Percentiles rank a stretch among this genome's conserved stretches.
Evolutionary conservation across 2,329 filamentous ascomycete genomes (phyloP).

Genomic region (Aspergillus costaricaensis): DNA sequence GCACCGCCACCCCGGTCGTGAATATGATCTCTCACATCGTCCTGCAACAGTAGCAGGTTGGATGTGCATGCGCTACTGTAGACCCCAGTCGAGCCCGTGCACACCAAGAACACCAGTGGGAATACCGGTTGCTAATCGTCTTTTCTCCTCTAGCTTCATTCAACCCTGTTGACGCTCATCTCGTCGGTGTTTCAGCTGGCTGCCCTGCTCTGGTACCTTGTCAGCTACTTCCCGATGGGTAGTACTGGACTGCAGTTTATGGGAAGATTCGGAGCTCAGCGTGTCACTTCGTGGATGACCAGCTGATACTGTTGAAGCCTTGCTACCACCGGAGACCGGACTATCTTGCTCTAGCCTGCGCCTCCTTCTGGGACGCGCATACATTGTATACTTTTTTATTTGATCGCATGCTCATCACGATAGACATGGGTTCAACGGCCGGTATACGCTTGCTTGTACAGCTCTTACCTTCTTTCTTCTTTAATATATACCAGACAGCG

Average conservation of each 20-base stretch:
- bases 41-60: slow-evolving; percentile 3
- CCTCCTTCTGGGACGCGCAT: neutral
- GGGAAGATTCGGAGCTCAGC: slow-evolving; percentile 78
- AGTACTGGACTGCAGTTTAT: slow-evolving; percentile 83
- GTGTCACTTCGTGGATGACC: slow-evolving; percentile 85
- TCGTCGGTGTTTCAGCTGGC: slow-evolving; percentile 81
- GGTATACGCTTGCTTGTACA: neutral
- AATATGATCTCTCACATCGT: slow-evolving; percentile 1
- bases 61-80: neutral
- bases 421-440: neutral
- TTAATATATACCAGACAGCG: too few species aligned
- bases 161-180: slow-evolving; percentile 79
- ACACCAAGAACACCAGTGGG: neutral
- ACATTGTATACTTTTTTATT: neutral
- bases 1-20: neutral
- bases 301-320: slow-evolving; percentile 52
- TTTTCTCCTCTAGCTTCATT: slow-evolving; percentile 66
- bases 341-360: neutral
- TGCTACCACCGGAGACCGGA: neutral
- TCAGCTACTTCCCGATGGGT: slow-evolving; percentile 98
- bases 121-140: slow-evolving; percentile 22
- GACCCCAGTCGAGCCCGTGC: neutral
- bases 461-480: neutral
- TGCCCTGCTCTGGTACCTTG: slow-evolving; percentile 85
- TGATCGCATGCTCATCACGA: neutral